Evolutionary conservation across 192 early-diverging fungal species (phyloP), one percentile per base, ranked within the genome.

Genomic region (Coemansia sp.): DNA sequence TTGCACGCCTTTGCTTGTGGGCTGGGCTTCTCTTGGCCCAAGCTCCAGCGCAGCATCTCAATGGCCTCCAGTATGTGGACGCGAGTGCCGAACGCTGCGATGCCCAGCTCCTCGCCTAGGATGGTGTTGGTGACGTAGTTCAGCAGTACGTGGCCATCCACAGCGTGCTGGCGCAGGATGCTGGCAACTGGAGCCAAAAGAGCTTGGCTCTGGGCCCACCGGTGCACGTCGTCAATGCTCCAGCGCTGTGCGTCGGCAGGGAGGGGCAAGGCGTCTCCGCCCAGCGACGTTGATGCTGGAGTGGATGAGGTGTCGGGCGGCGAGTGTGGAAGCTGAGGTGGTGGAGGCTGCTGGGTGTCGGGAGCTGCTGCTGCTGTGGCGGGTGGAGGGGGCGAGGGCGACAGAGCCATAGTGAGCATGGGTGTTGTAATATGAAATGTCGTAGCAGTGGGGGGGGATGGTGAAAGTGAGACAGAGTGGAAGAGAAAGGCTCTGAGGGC

Each of bases 111-210:
- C 50, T 81, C 79, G 48, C 70, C 73, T 13, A 81, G 68, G 40
- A 81, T 74, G 21, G 79, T 60, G 74, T 81, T 81, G 66, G 74
- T 81, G 45, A 81, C 74, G 63, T 81, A 81, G 73, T 75, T 69
- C 42, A 76, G 37, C 16, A 81, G 74, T 44, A 81, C 79, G 65
- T 81, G 79, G 67, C 79, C 79, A 64, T 81, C 79, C 54, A 81
- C 68, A 48, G 79, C 79, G 70, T 81, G 79, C 59, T 75, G 66
- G 61, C 64, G 73, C 64, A 81, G 70, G 13, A 65, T 44, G 36
- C 66, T 27, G 13, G 70, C 69, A 3, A 81, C 66, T 13, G 51
- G 51, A 2, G 74, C 73, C 14, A 81, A 45, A 42, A 45, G 67
- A 36, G 67, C 21, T 67, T 67, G 79, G 10, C 41, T 24, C 46